Evolutionary conservation across 805 yeast genomes (phyloP).

Genomic region (Danielia reshetovae): DNA sequence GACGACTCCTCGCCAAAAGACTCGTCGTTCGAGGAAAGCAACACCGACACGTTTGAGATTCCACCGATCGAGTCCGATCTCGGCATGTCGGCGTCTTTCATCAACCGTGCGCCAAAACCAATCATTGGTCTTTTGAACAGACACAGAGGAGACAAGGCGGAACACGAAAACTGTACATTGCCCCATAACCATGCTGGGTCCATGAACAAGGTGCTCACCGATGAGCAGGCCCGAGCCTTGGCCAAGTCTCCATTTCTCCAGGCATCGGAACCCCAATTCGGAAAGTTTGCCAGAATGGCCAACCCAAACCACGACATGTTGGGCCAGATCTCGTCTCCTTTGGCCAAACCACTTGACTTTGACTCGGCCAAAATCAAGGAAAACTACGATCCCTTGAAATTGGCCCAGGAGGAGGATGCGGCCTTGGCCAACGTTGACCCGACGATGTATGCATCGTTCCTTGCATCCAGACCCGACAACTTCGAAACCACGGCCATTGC

Average conservation of each 20-base stretch:
- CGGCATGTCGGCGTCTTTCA: constrained; percentile 40
- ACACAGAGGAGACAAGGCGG: constrained; percentile 14
- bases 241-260: constrained; percentile 54
- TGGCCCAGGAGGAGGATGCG: constrained; percentile 40
- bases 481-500: constrained; percentile 84
- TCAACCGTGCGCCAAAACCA: constrained; percentile 35
- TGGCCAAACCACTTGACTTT: constrained; percentile 18
- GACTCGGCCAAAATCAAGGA: constrained; percentile 12
- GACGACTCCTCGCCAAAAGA: constrained; percentile 6
- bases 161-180: constrained; percentile 27
- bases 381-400: constrained; percentile 33
- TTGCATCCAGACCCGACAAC: constrained; percentile 83
- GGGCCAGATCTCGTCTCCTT: constrained; percentile 13
- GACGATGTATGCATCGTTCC: constrained; percentile 62
- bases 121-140: constrained; percentile 30
- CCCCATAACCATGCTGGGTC: constrained; percentile 28
- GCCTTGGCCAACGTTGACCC: constrained; percentile 52
- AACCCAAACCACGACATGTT: constrained; percentile 22
- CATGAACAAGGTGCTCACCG: constrained; percentile 36
- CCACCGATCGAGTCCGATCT: constrained; percentile 30
- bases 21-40: constrained; percentile 5
- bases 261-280: constrained; percentile 57
- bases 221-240: constrained; percentile 49
- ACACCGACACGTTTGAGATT: constrained; percentile 5
- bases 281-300: constrained; percentile 41